Evolutionary conservation across 169 alveolate species (phyloP).

Genomic region (Prorocentrum cordatum): DNA sequence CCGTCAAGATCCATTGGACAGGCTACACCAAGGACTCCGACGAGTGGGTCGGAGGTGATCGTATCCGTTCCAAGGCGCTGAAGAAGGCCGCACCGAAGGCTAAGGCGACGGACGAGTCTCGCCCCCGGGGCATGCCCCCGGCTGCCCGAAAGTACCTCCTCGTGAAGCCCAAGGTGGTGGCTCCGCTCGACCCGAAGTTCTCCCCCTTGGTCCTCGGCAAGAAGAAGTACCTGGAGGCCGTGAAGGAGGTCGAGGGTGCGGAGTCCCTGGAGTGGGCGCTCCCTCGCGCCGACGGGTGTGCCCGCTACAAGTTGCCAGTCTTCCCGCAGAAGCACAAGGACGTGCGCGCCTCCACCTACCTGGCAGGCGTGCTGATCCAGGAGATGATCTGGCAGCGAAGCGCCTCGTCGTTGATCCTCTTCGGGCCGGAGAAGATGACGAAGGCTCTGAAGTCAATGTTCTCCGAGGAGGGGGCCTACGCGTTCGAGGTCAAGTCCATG

Average conservation of each 20-base stretch:
- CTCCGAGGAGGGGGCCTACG: constrained; percentile 20
- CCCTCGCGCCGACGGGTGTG: constrained; percentile 60
- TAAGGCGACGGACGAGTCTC: neutral
- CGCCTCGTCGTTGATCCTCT: constrained; percentile 23
- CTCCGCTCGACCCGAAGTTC: constrained; percentile 48
- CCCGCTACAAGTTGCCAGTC: constrained; percentile 35
- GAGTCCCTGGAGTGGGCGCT: too few relatives aligned
- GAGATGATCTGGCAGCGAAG: neutral
- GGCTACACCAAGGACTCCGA: too few relatives aligned
- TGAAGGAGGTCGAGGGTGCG: too few relatives aligned
- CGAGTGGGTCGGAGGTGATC: too few relatives aligned
- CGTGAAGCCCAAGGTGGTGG: constrained; percentile 41
- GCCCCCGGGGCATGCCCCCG: neutral
- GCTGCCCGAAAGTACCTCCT: constrained; percentile 25
- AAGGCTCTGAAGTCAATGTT: too few relatives aligned
- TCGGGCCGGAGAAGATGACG: constrained; percentile 15
- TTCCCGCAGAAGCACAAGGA: constrained; percentile 29
- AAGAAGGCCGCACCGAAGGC: neutral
- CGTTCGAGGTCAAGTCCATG: constrained; percentile 58
- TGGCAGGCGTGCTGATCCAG: constrained; percentile 27
- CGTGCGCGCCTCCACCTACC: constrained; percentile 47
- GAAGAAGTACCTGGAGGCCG: constrained; percentile 53
- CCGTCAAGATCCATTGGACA: neutral
- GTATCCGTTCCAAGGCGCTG: neutral
- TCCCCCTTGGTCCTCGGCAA: constrained; percentile 30